Percentiles rank a stretch among this genome's conserved stretches.
phyloP scores from a whole-genome alignment of 192 early-diverging fungal species.

The Rhizoclosmatium sp. region DNA sequence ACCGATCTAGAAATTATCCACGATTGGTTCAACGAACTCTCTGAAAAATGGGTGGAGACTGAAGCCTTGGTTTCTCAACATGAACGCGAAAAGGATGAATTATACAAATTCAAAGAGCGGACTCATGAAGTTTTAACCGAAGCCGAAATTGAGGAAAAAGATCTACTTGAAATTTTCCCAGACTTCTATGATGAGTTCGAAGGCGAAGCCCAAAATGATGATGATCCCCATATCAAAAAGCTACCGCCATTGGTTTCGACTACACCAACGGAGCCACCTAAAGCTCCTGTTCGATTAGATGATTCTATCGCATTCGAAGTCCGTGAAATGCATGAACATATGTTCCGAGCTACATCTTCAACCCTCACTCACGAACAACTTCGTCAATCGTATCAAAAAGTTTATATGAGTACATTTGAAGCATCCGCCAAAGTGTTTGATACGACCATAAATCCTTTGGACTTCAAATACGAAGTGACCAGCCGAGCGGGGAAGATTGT shows the following conservation, averaged over 20 bases:
- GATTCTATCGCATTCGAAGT: slow-evolving; percentile 55
- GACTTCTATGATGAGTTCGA: slow-evolving; percentile 71
- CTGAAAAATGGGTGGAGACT: slow-evolving; percentile 67
- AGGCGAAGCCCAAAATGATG: slow-evolving; percentile 24
- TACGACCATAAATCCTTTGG: slow-evolving; percentile 21
- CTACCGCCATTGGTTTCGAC: background rate
- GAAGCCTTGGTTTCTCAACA: slow-evolving; percentile 57
- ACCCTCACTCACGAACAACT: slow-evolving; percentile 26
- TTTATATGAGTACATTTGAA: slow-evolving; percentile 35
- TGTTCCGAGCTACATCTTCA: slow-evolving; percentile 44
- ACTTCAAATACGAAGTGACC: slow-evolving; percentile 9
- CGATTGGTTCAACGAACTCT: slow-evolving; percentile 63
- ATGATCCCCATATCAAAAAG: slow-evolving; percentile 13
- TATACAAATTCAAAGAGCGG: slow-evolving; percentile 55
- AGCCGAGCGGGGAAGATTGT: slow-evolving; percentile 28
- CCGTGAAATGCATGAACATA: slow-evolving; percentile 58
- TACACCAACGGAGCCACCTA: background rate
- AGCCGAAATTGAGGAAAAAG: slow-evolving; percentile 75
- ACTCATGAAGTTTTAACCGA: slow-evolving; percentile 51
- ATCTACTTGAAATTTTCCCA: slow-evolving; percentile 82
- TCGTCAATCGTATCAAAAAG: slow-evolving; percentile 6
- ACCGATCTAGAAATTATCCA: slow-evolving; percentile 54
- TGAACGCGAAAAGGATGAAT: slow-evolving; percentile 44
- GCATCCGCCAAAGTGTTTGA: slow-evolving; percentile 24
- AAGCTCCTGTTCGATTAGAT: slow-evolving; percentile 43